Conservation (phyloP, 768 basidiomycete species). For the Sarcomyxa edulis region DNA sequence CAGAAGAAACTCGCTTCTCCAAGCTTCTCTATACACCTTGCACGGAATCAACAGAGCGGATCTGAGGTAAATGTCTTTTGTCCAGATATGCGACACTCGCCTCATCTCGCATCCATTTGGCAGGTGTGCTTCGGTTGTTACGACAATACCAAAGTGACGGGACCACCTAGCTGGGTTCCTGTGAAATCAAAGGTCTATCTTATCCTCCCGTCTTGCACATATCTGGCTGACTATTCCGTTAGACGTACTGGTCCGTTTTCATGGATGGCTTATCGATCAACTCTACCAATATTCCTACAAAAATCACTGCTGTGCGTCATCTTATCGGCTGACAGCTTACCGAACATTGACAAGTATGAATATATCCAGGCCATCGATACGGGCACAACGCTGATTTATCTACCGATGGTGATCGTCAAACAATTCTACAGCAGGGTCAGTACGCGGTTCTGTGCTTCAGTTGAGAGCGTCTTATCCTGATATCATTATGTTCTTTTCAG, state of each 20-base stretch:
- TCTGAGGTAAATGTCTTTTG: constrained; percentile 36
- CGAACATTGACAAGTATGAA: not conserved
- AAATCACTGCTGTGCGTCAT: constrained; percentile 31
- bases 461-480: not conserved
- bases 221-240: not conserved
- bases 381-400: constrained; percentile 61
- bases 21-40: constrained; percentile 56
- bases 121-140: constrained; percentile 30
- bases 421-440: constrained; percentile 42
- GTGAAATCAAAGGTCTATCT: constrained; percentile 29
- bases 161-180: constrained; percentile 26
- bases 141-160: constrained; percentile 27
- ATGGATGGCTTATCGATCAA: constrained; percentile 40
- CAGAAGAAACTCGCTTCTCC: constrained; percentile 33
- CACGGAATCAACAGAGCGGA: constrained; percentile 32
- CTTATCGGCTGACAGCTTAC: constrained; percentile 3
- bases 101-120: no score
- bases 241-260: constrained; percentile 59
- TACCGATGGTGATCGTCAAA: constrained; percentile 36
- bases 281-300: constrained; percentile 11
- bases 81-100: not conserved
- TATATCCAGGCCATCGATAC: constrained; percentile 67
- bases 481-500: constrained; percentile 19
- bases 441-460: not conserved
- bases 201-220: not conserved